Percentiles rank a stretch among this genome's conserved stretches.
phyloP scores from a whole-genome alignment of 441 rosid species.

The Gossypium davidsonii region DNA sequence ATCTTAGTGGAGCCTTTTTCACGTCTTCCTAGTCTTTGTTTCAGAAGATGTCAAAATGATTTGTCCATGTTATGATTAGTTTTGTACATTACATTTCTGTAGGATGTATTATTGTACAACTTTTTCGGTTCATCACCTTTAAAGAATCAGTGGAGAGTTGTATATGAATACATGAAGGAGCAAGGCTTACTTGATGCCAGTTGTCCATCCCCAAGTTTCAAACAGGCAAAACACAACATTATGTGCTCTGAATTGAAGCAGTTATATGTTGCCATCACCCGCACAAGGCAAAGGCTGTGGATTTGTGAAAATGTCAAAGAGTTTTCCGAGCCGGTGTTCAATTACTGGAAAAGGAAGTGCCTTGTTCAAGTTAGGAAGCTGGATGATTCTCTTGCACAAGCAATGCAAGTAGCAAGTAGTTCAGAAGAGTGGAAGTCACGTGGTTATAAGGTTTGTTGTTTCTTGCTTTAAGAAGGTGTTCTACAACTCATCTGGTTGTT shows the following conservation, averaged over 20 bases:
- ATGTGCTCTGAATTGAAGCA: slow-evolving; percentile 58
- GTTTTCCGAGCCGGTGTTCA: slow-evolving; percentile 32
- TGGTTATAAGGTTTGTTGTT: slow-evolving; percentile 39
- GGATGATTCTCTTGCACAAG: slow-evolving; percentile 34
- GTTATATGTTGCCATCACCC: slow-evolving; percentile 52
- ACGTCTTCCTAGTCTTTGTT: background rate
- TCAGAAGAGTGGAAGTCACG: slow-evolving; percentile 45
- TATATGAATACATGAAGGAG: slow-evolving; percentile 42
- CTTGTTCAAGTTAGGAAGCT: slow-evolving; percentile 37
- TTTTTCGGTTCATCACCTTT: slow-evolving; percentile 49
- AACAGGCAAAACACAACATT: slow-evolving; percentile 29
- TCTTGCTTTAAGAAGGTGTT: background rate
- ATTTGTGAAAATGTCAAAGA: slow-evolving; percentile 40
- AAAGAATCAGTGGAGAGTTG: slow-evolving; percentile 41
- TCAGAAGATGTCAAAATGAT: background rate
- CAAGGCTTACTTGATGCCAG: slow-evolving; percentile 27
- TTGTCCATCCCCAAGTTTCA: slow-evolving; percentile 28
- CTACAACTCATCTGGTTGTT: background rate
- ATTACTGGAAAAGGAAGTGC: slow-evolving; percentile 37
- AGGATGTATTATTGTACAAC: slow-evolving; percentile 50
- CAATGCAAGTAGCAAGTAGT: slow-evolving; percentile 47
- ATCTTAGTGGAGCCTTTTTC: background rate
- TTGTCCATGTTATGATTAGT: background rate
- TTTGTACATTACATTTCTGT: background rate
- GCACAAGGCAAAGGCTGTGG: slow-evolving; percentile 49